These are phyloP conservation scores for Candida broadrunensis DNA, from an alignment of 805 yeast species.

Conservation along the genomic window DNA sequence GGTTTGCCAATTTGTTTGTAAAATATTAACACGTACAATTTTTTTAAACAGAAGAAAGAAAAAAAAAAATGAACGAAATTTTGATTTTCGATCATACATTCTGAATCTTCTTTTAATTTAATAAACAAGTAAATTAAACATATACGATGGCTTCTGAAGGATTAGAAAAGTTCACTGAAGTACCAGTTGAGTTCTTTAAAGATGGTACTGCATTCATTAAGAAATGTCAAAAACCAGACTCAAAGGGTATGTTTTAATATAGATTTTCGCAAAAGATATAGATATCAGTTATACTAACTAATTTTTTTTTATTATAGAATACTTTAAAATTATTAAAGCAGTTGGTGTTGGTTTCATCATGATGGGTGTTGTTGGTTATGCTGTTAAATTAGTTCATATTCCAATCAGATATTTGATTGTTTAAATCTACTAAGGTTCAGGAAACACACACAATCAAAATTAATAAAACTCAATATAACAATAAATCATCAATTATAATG, in stretches of 20 bases:
- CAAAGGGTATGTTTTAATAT: conserved; percentile 48
- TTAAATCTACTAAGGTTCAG: conserved; percentile 43
- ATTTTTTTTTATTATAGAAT: conserved; percentile 46
- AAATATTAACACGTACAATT: neutral
- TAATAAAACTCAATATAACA: too few species aligned
- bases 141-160: conserved; percentile 49
- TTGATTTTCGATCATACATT: too few species aligned
- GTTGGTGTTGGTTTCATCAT: conserved; percentile 95
- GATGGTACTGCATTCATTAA: conserved; percentile 87
- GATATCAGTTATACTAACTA: neutral
- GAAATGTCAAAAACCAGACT: conserved; percentile 91
- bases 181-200: conserved; percentile 86
- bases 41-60: too few species aligned
- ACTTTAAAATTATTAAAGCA: conserved; percentile 83
- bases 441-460: too few species aligned
- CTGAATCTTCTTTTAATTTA: too few species aligned
- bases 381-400: conserved; percentile 89
- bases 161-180: conserved; percentile 75
- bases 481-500: too few species aligned
- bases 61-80: neutral
- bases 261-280: neutral
- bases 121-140: too few species aligned
- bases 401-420: conserved; percentile 96
- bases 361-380: conserved; percentile 97
- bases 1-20: too few species aligned